Conservation (phyloP, 768 basidiomycete species). For the Collybia sordida region DNA sequence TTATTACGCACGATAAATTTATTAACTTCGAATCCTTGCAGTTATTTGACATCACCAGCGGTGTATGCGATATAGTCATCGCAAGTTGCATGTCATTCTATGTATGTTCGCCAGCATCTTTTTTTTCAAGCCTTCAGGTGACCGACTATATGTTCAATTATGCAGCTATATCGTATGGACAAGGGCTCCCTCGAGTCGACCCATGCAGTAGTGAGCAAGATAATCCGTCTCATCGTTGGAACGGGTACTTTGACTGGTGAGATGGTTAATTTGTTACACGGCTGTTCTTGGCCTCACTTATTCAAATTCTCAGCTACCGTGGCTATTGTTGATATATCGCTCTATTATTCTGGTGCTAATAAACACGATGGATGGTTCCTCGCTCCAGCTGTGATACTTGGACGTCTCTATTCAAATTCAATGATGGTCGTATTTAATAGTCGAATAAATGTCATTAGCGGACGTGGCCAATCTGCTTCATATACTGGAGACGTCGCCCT, state of each 20-base stretch:
- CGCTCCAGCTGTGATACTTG: neutral
- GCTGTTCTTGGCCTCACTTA: neutral
- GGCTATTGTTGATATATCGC: neutral
- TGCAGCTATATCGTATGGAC: neutral
- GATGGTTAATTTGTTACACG: neutral
- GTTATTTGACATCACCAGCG: slow-evolving; percentile 13
- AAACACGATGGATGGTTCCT: neutral
- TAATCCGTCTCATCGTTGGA: neutral
- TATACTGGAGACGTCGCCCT: no score
- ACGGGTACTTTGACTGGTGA: slow-evolving; percentile 1
- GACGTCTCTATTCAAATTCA: slow-evolving; percentile 3
- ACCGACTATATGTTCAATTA: neutral
- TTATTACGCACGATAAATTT: no score
- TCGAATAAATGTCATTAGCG: slow-evolving; percentile 1
- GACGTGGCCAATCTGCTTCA: neutral
- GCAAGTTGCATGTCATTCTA: neutral
- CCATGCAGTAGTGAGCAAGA: neutral
- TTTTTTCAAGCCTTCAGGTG: neutral
- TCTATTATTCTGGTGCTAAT: neutral
- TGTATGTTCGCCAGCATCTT: neutral
- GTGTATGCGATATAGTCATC: slow-evolving; percentile 1
- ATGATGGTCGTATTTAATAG: slow-evolving; percentile 4
- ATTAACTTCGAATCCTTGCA: no score
- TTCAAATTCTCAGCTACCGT: neutral
- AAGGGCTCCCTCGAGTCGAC: neutral